Percentiles rank a stretch among this genome's conserved stretches.
phyloP scores from a whole-genome alignment of 768 basidiomycete species.

The Suillus clintonianus region DNA sequence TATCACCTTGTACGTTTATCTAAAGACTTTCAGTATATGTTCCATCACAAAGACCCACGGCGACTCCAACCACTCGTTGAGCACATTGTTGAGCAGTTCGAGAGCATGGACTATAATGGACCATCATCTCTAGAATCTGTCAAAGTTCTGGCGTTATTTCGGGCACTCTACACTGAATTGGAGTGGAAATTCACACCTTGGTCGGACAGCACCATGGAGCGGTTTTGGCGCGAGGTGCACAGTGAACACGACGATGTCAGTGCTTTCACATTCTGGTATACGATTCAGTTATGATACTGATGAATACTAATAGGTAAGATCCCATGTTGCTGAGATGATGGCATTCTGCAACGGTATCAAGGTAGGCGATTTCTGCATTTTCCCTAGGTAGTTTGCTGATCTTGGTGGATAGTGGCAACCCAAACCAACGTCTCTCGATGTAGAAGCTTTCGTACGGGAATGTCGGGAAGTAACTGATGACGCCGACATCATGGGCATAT shows the following conservation, averaged over 20 bases:
- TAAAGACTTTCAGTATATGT: conserved; percentile 57
- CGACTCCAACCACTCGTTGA: conserved; percentile 79
- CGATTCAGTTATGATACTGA: conserved; percentile 1
- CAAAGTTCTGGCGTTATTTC: conserved; percentile 67
- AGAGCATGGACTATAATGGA: conserved; percentile 71
- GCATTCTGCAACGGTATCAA: conserved; percentile 73
- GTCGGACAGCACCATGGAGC: conserved; percentile 65
- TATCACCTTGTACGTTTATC: background rate
- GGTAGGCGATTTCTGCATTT: conserved; percentile 38
- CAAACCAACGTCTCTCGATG: conserved; percentile 57
- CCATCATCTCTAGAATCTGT: conserved; percentile 83
- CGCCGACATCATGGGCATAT: conserved; percentile 76
- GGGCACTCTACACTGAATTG: conserved; percentile 71
- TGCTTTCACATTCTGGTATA: conserved; percentile 10
- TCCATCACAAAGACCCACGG: conserved; percentile 81
- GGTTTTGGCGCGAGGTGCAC: conserved; percentile 70
- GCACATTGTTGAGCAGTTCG: conserved; percentile 64
- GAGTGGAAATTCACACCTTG: conserved; percentile 83
- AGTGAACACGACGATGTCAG: conserved; percentile 80
- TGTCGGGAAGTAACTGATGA: conserved; percentile 56
- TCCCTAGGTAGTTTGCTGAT: conserved; percentile 1
- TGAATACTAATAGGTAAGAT: conserved; percentile 53
- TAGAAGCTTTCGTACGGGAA: conserved; percentile 67
- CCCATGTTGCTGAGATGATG: conserved; percentile 74
- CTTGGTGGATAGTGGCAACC: conserved; percentile 55